A percentile compares a stretch with the other conserved stretches of the same genome.
Evolutionary conservation across 805 yeast genomes (phyloP).

Genomic region (Clavispora vitiphila): DNA sequence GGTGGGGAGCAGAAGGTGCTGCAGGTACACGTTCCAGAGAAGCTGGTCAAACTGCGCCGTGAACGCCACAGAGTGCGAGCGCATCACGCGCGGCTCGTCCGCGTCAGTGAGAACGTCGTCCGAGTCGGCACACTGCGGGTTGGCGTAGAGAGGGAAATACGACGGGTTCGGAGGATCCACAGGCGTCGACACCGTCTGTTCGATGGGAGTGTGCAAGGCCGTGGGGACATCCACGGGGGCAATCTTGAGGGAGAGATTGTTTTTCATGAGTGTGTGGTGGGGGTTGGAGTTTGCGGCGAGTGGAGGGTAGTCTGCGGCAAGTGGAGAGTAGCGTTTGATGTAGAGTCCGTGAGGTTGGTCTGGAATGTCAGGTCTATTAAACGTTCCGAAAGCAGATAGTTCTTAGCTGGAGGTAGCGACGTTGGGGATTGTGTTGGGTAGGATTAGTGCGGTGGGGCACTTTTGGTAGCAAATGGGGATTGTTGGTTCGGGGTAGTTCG

Average conservation of each 20-base stretch:
- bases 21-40: constrained; percentile 29
- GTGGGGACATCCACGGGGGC: not conserved
- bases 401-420: no score
- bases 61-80: constrained; percentile 29
- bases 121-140: constrained; percentile 33
- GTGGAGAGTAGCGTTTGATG: no score
- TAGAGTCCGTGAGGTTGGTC: no score
- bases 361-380: no score
- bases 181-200: constrained; percentile 39
- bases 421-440: no score
- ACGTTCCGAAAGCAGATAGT: no score
- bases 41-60: constrained; percentile 34
- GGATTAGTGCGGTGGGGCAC: no score
- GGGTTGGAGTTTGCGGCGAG: no score
- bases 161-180: constrained; percentile 22
- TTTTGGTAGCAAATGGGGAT: no score
- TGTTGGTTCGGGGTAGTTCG: no score
- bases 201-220: constrained; percentile 32
- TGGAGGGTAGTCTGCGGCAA: no score
- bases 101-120: constrained; percentile 40
- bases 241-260: constrained; percentile 31
- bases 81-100: constrained; percentile 27
- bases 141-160: constrained; percentile 21
- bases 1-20: constrained; percentile 36
- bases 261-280: constrained; percentile 27